Evolutionary conservation across 345 rosid species (phyloP), one percentile per base, ranked within the genome.

Genomic region (Theobroma cacao): DNA sequence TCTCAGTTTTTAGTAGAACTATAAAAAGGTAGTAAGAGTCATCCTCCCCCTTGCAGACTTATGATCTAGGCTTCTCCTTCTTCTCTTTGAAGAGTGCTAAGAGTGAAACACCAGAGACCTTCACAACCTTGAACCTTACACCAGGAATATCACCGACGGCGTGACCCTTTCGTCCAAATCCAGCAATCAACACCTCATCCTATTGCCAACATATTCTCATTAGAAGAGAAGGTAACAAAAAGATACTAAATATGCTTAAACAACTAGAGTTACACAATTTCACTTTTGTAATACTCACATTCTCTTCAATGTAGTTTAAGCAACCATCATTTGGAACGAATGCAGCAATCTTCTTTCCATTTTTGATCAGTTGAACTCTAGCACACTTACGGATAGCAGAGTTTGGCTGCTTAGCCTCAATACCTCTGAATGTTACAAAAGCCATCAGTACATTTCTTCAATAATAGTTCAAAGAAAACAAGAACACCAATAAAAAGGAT

Each of bases 91-190:
- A 86, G 43, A 91, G 85, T 17, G 92, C 94, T 78, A 90, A 80
- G 20, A 90, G 92, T 15, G 94, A 90, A 34, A 90, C 94, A 36
- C 92, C 94, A 53, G 94, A 91, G 7, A 90, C 94, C 89, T 89
- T 90, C 72, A 90, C 94, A 0, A 90, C 92, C 94, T 91, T 91
- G 90, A 91, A 91, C 80, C 94, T 85, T 31, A 91, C 94, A 67
- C 94, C 94, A 9, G 94, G 94, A 87, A 90, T 90, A 90, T 90
- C 94, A 75, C 94, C 94, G 28, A 90, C 92, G 4, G 94, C 94
- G 50, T 90, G 93, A 12, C 93, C 93, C 84, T 90, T 90, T 24
- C 93, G 85, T 26, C 94, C 94, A 77, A 90, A 91, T 77, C 92
- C 94, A 74, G 92, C 92, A 67, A 91, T 89, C 88, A 91, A 88